Evolutionary conservation across 2,329 filamentous ascomycete genomes (phyloP), one percentile per base, ranked within the genome.

Genomic region (Aspergillus terreus): DNA sequence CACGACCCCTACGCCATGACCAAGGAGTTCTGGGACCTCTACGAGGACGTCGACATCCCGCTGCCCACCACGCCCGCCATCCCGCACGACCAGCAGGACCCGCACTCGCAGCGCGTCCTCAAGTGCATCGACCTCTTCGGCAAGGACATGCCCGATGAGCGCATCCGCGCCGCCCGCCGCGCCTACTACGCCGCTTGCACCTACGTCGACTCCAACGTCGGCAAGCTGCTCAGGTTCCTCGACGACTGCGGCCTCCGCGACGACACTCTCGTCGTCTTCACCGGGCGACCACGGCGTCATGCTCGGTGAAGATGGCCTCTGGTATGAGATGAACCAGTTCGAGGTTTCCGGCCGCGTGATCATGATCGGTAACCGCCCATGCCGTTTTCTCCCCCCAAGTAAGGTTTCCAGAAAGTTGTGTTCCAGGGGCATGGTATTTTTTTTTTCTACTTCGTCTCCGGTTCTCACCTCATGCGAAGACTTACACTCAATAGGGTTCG

Each of bases 1-100:
- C 92, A 96, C 69, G 92, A 96, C 64, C 92, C 92, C 0, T 96
- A 96, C 72, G 92, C 90, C 52, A 96, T 96, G 69, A 90, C 92
- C 59, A 83, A 90, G 67, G 89, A 95, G 71, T 96, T 90, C 74
- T 96, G 92, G 92, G 89, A 96, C 67, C 71, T 88, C 61, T 96
- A 96, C 71, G 88, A 96, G 66, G 87, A 80, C 57, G 89, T 95
- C 12, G 90, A 96, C 49, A 95, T 96, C 65, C 83, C 86, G 6
- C 75, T 96, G 53, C 92, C 92, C 25, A 84, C 88, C 63, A 85
- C 92, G 12, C 57, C 63, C 43, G 80, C 80, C 50, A 88, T 96
- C 52, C 82, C 86, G 27, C 86, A 90, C 65, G 87, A 92, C 58
- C 80, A 95, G 66, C 87, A 90, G 63, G 92, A 96, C 65, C 76